These are phyloP conservation scores for Miamiensis avidus DNA, from an alignment of 169 alveolate species.

Conservation along the genomic window DNA sequence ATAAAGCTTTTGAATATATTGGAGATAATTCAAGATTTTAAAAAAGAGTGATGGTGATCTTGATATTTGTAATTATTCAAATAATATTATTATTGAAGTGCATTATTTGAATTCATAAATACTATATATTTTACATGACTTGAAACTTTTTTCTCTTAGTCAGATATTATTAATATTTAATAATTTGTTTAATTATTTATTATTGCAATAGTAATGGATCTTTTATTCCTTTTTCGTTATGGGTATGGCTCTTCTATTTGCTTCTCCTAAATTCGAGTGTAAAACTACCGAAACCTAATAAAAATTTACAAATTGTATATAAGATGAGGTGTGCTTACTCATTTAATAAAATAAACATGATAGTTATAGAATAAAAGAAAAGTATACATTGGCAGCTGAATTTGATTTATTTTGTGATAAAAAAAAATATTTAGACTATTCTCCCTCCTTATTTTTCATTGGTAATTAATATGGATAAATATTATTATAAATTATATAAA, in stretches of 20 bases:
- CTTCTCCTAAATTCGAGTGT: conserved; percentile 21
- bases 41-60: conserved; percentile 32
- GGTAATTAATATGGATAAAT: conserved; percentile 20
- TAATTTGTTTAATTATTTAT: too few relatives aligned
- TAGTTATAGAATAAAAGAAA: conserved; percentile 10
- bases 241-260: conserved; percentile 38
- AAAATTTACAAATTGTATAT: conserved; percentile 3
- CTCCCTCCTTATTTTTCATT: conserved; percentile 33
- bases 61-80: conserved; percentile 15
- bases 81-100: neutral
- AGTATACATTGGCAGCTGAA: conserved; percentile 15
- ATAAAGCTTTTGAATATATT: conserved; percentile 41
- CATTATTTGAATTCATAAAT: neutral
- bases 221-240: conserved; percentile 40
- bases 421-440: neutral
- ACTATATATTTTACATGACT: neutral
- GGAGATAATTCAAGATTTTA: conserved; percentile 49
- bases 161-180: too few relatives aligned
- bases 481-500: too few relatives aligned
- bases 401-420: conserved; percentile 33
- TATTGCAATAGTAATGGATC: conserved; percentile 32
- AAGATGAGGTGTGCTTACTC: conserved; percentile 13
- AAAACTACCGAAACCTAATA: neutral
- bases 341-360: conserved; percentile 2
- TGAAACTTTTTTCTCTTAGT: too few relatives aligned